Evolutionary conservation across 148 eudicot species (phyloP).

Genomic region (Agrostemma githago): DNA sequence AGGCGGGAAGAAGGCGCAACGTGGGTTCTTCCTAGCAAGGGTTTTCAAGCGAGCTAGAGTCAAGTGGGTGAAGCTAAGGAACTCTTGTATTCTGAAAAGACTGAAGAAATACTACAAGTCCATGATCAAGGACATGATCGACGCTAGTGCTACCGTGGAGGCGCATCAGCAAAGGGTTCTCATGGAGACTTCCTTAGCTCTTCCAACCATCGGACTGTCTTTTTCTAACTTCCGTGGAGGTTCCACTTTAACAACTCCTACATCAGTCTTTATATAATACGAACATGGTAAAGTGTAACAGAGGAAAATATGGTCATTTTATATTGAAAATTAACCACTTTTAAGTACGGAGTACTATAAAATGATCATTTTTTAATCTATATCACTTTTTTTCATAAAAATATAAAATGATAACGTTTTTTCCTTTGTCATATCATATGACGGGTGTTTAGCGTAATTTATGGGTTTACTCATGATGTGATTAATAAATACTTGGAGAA

Average conservation of each 20-base stretch:
- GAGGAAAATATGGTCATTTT: too few relatives aligned
- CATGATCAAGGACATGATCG: conserved; percentile 43
- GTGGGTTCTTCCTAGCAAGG: conserved; percentile 28
- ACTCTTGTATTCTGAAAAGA: conserved; percentile 32
- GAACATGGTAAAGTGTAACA: too few relatives aligned
- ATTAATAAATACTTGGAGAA: too few relatives aligned
- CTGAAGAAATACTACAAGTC: conserved; percentile 39
- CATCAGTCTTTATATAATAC: conserved; percentile 3
- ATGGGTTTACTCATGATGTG: too few relatives aligned
- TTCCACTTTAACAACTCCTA: conserved; percentile 8
- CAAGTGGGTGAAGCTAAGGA: conserved; percentile 38
- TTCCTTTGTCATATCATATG: too few relatives aligned
- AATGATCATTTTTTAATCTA: too few relatives aligned
- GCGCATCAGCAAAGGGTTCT: conserved; percentile 40
- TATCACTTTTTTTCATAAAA: too few relatives aligned
- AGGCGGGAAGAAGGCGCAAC: conserved; percentile 32
- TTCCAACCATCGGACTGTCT: conserved; percentile 3
- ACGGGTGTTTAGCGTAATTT: too few relatives aligned
- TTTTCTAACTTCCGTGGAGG: conserved; percentile 14
- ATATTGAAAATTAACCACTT: too few relatives aligned
- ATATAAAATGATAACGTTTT: too few relatives aligned
- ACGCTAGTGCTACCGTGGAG: conserved; percentile 34
- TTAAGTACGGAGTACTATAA: too few relatives aligned
- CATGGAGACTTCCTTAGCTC: conserved; percentile 27
- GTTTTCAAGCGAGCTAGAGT: conserved; percentile 35